Conservation (phyloP, 2,329 filamentous ascomycete species). For the Trichoderma hamatum region DNA sequence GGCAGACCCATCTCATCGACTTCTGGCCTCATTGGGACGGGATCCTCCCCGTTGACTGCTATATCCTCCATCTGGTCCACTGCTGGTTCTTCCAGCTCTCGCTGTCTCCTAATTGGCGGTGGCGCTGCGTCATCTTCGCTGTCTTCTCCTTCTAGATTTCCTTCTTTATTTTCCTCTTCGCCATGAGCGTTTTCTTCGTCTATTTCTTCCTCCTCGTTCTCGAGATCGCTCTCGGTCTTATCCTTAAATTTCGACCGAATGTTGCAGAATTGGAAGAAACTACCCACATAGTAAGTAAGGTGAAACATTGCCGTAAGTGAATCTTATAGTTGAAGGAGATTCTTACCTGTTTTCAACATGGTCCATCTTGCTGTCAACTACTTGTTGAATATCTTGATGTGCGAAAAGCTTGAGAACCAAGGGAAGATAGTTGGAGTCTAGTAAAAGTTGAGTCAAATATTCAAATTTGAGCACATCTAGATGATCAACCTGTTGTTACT, state of each 20-base stretch:
- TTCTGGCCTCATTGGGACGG: slow-evolving; percentile 52
- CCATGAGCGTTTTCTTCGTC: slow-evolving; percentile 30
- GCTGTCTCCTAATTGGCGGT: slow-evolving; percentile 73
- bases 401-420: slow-evolving; percentile 91
- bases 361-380: slow-evolving; percentile 84
- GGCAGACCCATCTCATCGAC: slow-evolving; percentile 90
- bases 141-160: slow-evolving; percentile 45
- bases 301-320: background rate
- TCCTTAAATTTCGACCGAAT: slow-evolving; percentile 59
- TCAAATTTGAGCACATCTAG: slow-evolving; percentile 92
- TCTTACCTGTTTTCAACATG: slow-evolving; percentile 76
- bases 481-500: background rate
- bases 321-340: no score
- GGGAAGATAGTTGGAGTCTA: slow-evolving; percentile 94
- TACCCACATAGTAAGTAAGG: slow-evolving; percentile 39
- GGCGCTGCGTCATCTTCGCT: slow-evolving; percentile 80
- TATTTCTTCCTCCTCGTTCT: slow-evolving; percentile 32
- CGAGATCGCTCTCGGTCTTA: slow-evolving; percentile 37
- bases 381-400: slow-evolving; percentile 88
- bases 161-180: slow-evolving; percentile 39
- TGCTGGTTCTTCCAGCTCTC: slow-evolving; percentile 47
- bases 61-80: slow-evolving; percentile 33
- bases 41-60: slow-evolving; percentile 34
- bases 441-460: slow-evolving; percentile 87
- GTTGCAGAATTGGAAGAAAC: slow-evolving; percentile 92